phyloP scores from a whole-genome alignment of 2,329 filamentous ascomycete genomes.

The Xylariaceae sp. region DNA sequence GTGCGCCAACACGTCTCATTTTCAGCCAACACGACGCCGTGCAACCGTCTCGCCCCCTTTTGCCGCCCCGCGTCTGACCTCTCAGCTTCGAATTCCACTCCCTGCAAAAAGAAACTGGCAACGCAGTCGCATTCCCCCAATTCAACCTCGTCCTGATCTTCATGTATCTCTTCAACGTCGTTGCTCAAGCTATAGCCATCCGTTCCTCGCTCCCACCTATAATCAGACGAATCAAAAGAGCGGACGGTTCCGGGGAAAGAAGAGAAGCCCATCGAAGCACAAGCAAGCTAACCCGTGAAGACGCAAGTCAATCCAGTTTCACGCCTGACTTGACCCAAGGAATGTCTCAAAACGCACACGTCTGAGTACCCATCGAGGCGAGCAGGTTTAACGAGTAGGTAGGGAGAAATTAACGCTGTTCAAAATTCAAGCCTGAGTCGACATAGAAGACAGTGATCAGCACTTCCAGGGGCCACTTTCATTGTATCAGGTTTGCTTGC shows the following conservation, averaged over 20 bases:
- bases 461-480: background rate
- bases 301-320: constrained; percentile 19
- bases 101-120: background rate
- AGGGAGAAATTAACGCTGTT: background rate
- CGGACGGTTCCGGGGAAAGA: background rate
- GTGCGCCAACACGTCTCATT: background rate
- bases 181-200: constrained; percentile 3
- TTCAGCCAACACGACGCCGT: constrained; percentile 5
- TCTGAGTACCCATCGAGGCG: background rate
- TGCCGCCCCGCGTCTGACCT: background rate
- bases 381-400: too few relatives aligned
- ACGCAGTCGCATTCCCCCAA: constrained; percentile 10
- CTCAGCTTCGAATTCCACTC: background rate
- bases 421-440: background rate
- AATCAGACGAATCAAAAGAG: constrained; percentile 15
- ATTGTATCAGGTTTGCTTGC: background rate
- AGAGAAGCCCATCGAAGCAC: background rate
- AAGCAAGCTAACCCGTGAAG: background rate
- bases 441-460: constrained; percentile 6
- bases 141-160: constrained; percentile 17
- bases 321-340: constrained; percentile 13
- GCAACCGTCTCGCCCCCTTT: background rate
- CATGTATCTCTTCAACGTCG: constrained; percentile 15
- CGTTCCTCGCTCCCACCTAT: background rate
- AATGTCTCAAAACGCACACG: constrained; percentile 11